Conservation (phyloP, 169 alveolate genomes). For the Babesia bovis region DNA sequence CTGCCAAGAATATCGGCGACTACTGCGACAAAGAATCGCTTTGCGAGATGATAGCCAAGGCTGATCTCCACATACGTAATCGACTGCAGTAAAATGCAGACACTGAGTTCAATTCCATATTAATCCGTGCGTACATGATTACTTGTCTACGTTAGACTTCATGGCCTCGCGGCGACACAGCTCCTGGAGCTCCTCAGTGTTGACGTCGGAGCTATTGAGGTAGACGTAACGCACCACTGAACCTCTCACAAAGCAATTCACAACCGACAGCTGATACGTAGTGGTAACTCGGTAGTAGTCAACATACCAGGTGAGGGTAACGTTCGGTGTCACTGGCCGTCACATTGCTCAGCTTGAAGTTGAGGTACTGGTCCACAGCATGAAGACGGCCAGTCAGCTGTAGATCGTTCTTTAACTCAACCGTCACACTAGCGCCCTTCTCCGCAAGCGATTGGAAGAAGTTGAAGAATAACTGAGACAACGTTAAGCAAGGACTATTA, state of each 20-base stretch:
- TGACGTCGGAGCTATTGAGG: conserved; percentile 86
- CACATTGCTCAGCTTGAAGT: conserved; percentile 88
- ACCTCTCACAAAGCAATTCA: conserved; percentile 93
- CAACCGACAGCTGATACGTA: conserved; percentile 71
- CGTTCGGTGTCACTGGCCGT: conserved; percentile 87
- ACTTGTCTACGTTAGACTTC: conserved; percentile 65
- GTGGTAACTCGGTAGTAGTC: background rate
- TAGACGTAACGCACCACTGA: conserved; percentile 92
- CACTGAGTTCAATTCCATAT: background rate
- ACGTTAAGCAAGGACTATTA: no score
- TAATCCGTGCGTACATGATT: background rate
- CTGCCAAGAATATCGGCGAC: conserved; percentile 11
- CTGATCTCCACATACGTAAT: conserved; percentile 21
- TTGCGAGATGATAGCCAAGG: conserved; percentile 30
- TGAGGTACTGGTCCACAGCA: conserved; percentile 91
- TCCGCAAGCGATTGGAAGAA: conserved; percentile 90
- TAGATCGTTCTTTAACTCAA: conserved; percentile 92
- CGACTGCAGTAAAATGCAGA: conserved; percentile 8
- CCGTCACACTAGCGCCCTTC: conserved; percentile 86
- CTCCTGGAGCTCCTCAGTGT: conserved; percentile 86
- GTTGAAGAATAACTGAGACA: conserved; percentile 82
- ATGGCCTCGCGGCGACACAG: conserved; percentile 86
- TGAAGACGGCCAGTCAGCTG: conserved; percentile 89
- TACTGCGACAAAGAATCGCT: conserved; percentile 65
- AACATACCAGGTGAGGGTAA: conserved; percentile 87